Percentiles rank a stretch among this genome's conserved stretches.
Conservation (phyloP, 1,284 basidiomycete species). For the Xerocomus amazonicus region DNA sequence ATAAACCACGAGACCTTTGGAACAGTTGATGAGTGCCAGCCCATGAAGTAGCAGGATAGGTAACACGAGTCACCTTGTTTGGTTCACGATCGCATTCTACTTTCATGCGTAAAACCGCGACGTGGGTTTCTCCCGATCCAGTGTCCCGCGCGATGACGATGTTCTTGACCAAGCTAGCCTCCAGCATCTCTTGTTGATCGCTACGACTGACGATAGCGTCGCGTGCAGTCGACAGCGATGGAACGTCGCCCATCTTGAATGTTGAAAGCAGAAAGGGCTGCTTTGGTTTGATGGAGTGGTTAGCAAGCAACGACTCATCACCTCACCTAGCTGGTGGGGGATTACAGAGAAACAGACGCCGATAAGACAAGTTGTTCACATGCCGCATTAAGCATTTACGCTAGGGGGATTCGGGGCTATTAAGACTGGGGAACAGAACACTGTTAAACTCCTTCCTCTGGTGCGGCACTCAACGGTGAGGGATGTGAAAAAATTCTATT, state of each 20-base stretch:
- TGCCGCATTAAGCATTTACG: too few relatives aligned
- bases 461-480: too few relatives aligned
- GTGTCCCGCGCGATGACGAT: conserved; percentile 76
- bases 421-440: too few relatives aligned
- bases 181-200: conserved; percentile 74
- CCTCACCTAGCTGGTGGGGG: too few relatives aligned
- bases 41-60: neutral
- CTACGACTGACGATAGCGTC: conserved; percentile 40
- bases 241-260: conserved; percentile 16
- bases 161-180: conserved; percentile 61
- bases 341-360: too few relatives aligned
- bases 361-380: too few relatives aligned
- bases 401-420: too few relatives aligned
- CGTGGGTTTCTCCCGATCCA: conserved; percentile 77
- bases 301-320: too few relatives aligned
- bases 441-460: too few relatives aligned
- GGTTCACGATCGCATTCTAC: conserved; percentile 57
- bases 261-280: too few relatives aligned
- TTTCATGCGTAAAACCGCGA: conserved; percentile 71
- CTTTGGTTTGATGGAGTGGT: too few relatives aligned
- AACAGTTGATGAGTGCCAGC: conserved; percentile 3
- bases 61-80: conserved; percentile 45
- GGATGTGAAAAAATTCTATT: too few relatives aligned
- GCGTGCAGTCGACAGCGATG: neutral
- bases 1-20: conserved; percentile 71